Evolutionary conservation across 2,329 filamentous ascomycete genomes (phyloP), one percentile per base, ranked within the genome.

Genomic region (Dothistroma pini): DNA sequence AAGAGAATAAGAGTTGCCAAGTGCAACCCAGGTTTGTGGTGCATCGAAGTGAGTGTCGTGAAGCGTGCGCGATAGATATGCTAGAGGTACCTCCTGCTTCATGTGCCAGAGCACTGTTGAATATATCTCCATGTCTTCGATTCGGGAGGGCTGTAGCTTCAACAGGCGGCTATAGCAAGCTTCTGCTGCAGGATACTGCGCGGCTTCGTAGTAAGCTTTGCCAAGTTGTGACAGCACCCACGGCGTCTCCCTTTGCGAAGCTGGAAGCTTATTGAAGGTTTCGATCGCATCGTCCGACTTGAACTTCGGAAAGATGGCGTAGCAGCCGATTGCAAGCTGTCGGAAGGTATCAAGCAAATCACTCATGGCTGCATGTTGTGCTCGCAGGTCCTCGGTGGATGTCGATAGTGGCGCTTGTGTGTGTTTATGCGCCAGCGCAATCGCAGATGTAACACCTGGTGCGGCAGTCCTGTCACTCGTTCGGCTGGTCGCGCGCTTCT

Each of bases 21-120:
- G 79, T 0, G 92, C 91, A 72, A 93, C 97, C 96, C 95, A 99
- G 4, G 95, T 92, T 75, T 99, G 89, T 1, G 95, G 93, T 0
- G 93, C 93, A 66, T 95, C 83, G 78, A 93, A 95, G 62, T 92
- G 90, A 16, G 89, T 81, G 66, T 97, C 93, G 56, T 96, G 84
- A 47, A 97, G 82, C 70, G 96, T 91, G 71, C 97, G 93, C 0
- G 93, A 91, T 31, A 99, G 82, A 76, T 95, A 96, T 0, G 93
- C 93, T 22, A 99, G 82, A 63, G 97, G 91, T 0, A 92, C 90
- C 72, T 97, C 93, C 65, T 90, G 88, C 76, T 96, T 96, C 64
- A 97, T 79, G 75, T 97, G 93, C 95, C 96, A 99, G n/a, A 99
- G 83, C n/a, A 96, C 89, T 0, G 95, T 99, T 14, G 93, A 97